Conservation (phyloP, 495 filamentous ascomycete genomes). For the Stereocaulon alpinum region DNA sequence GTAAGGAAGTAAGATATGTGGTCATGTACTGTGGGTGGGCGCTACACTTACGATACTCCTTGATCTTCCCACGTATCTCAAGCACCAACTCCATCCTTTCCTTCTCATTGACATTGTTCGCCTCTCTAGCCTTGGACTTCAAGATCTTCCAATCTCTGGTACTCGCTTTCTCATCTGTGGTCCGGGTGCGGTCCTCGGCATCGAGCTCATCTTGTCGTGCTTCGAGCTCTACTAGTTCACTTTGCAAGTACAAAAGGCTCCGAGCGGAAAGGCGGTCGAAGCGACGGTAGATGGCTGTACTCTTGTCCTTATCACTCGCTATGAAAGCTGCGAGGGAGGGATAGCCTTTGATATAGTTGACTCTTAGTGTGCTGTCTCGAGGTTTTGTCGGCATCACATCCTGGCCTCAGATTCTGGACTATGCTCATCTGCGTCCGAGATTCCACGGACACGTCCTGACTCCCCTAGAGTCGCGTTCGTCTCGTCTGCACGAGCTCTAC, state of each 20-base stretch:
- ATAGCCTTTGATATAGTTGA: not conserved
- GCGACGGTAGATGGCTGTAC: constrained; percentile 8
- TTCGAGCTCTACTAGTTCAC: constrained; percentile 12
- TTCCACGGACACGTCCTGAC: too few species aligned
- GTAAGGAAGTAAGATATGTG: too few species aligned
- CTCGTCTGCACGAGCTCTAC: too few species aligned
- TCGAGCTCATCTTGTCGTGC: constrained; percentile 5
- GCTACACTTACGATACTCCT: constrained; percentile 12
- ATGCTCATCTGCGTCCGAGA: too few species aligned
- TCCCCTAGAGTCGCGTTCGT: too few species aligned
- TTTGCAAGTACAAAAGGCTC: constrained; percentile 16
- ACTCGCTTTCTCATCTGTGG: not conserved
- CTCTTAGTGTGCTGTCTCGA: too few species aligned
- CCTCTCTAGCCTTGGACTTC: not conserved
- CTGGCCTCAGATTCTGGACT: too few species aligned
- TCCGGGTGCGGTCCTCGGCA: not conserved
- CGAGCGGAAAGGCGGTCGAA: constrained; percentile 15
- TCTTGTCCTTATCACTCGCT: constrained; percentile 13
- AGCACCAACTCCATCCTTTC: not conserved
- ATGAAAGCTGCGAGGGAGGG: constrained; percentile 14
- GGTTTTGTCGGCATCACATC: too few species aligned
- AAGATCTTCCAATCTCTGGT: not conserved
- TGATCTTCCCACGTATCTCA: constrained; percentile 9
- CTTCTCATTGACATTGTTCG: not conserved
- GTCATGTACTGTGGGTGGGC: too few species aligned